Percentiles rank a stretch among this genome's conserved stretches.
Conservation (phyloP, 441 rosid genomes). For the Adansonia madagascariensis region DNA sequence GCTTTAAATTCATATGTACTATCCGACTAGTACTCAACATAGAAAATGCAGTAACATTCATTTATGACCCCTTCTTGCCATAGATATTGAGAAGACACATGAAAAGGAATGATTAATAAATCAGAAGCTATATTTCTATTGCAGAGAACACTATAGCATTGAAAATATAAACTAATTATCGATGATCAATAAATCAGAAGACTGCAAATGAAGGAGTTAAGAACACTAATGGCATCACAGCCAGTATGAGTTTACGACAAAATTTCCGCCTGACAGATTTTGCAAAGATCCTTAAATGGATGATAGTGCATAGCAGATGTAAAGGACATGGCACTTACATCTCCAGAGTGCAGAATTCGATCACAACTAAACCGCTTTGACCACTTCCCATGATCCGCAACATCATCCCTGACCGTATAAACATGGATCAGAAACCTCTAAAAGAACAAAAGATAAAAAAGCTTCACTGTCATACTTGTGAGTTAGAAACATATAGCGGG, state of each 20-base stretch:
- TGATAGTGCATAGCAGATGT: neutral
- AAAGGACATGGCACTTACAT: constrained; percentile 35
- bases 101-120: neutral
- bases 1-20: constrained; percentile 7
- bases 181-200: neutral
- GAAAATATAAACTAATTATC: neutral
- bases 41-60: neutral
- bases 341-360: constrained; percentile 59
- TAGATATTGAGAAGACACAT: neutral
- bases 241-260: neutral
- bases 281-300: neutral
- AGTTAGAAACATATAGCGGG: constrained; percentile 62
- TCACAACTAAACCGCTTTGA: constrained; percentile 48
- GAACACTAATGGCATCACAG: neutral
- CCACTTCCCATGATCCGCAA: constrained; percentile 74
- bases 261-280: neutral
- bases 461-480: constrained; percentile 47
- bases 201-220: neutral
- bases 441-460: constrained; percentile 1
- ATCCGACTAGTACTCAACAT: neutral
- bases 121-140: neutral
- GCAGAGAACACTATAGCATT: neutral
- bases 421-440: constrained; percentile 24
- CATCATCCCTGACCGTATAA: constrained; percentile 60
- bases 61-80: neutral